Conservation (phyloP, 1,284 basidiomycete genomes). For the Erythrobasidium hasegawianum region DNA sequence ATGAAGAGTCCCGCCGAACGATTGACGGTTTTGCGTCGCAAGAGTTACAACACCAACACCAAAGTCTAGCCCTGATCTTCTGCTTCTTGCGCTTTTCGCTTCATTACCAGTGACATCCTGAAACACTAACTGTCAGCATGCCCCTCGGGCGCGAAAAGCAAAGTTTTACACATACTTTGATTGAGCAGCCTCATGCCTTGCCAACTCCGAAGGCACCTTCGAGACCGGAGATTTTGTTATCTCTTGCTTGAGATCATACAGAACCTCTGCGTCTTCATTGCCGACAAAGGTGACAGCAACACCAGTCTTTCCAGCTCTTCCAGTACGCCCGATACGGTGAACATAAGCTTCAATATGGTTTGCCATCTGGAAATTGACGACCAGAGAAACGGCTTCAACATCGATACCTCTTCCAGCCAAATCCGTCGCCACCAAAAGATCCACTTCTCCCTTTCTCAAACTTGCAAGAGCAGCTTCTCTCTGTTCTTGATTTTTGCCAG, state of each 20-base stretch:
- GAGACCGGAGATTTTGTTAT: slow-evolving; percentile 87
- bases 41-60: no score
- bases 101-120: slow-evolving; percentile 32
- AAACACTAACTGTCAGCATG: neutral
- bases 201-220: slow-evolving; percentile 80
- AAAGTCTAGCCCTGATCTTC: slow-evolving; percentile 15
- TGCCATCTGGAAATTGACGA: slow-evolving; percentile 97
- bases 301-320: slow-evolving; percentile 92
- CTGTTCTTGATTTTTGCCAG: slow-evolving; percentile 95
- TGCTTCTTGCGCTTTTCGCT: slow-evolving; percentile 30
- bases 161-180: slow-evolving; percentile 59
- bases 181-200: slow-evolving; percentile 83
- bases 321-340: slow-evolving; percentile 97
- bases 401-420: slow-evolving; percentile 98
- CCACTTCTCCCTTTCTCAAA: slow-evolving; percentile 74
- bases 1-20: no score
- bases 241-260: slow-evolving; percentile 92
- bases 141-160: no score
- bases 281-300: slow-evolving; percentile 91
- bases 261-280: slow-evolving; percentile 93
- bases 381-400: slow-evolving; percentile 89
- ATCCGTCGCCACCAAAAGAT: slow-evolving; percentile 92
- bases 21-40: no score
- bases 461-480: slow-evolving; percentile 85
- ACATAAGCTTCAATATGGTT: slow-evolving; percentile 94